These are phyloP conservation scores for Stagonosporopsis vannaccii DNA, from an alignment of 2,329 filamentous ascomycete species.

Conservation along the genomic window DNA sequence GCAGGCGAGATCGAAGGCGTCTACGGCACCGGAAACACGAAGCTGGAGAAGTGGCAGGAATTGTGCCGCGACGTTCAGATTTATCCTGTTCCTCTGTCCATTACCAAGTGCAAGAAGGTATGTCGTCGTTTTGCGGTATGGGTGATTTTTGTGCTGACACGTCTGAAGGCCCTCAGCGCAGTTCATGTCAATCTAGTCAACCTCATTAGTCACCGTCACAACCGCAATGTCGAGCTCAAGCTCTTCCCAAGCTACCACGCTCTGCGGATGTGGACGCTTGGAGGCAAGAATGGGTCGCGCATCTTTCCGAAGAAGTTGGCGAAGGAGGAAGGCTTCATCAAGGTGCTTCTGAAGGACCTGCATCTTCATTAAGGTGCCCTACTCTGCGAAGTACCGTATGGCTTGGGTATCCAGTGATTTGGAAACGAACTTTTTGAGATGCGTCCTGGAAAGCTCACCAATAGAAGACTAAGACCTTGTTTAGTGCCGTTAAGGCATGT, in stretches of 20 bases:
- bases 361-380: background rate
- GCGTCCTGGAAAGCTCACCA: background rate
- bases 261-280: conserved; percentile 21
- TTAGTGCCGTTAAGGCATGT: background rate
- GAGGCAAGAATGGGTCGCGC: conserved; percentile 8
- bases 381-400: no score
- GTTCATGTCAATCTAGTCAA: conserved; percentile 34
- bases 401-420: background rate
- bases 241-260: conserved; percentile 21
- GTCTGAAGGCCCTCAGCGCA: conserved; percentile 21
- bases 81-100: conserved; percentile 18
- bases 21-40: conserved; percentile 19
- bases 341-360: conserved; percentile 18
- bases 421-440: no score
- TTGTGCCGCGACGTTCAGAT: conserved; percentile 30
- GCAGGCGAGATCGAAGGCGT: conserved; percentile 19
- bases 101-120: conserved; percentile 38
- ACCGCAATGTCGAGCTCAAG: conserved; percentile 16
- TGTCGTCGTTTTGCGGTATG: background rate
- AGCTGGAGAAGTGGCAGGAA: conserved; percentile 31
- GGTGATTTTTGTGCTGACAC: background rate
- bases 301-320: conserved; percentile 28
- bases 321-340: conserved; percentile 35
- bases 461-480: background rate
- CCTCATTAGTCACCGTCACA: conserved; percentile 33